Evolutionary conservation across 2,329 filamentous ascomycete genomes (phyloP), one percentile per base, ranked within the genome.

Genomic region (Chaetomium sp.): DNA sequence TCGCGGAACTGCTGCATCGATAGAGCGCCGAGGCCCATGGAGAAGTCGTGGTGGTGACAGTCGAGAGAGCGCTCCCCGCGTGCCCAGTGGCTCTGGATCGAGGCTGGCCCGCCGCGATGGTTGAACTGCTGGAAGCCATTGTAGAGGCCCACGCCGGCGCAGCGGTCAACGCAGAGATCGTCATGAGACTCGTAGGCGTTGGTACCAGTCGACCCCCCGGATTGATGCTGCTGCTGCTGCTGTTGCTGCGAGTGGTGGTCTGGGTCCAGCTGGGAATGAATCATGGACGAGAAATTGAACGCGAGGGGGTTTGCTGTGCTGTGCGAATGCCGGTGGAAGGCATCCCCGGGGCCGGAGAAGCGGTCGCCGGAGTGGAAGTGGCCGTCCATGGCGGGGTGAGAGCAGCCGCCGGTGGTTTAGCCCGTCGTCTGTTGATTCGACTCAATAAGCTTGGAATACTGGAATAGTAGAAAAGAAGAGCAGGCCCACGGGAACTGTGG

Each of bases 71-170:
- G 54, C 8, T 52, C 50, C 36, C 59, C 52, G 27, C 57, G 56
- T 1, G 57, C 6, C 62, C 63, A 64, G 44, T 60, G 56, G 45
- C 48, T 44, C 32, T 59, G 59, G 44, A 61, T 14, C 6, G 53
- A 49, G 37, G 55, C 9, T 14, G 56, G 51, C 35, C 41, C 50
- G 11, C 63, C 57, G 9, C 63, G 59, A 40, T 65, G 63, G 47
- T 62, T 63, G 55, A 62, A 60, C 54, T 61, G 59, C 52, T 64
- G 59, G 47, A 59, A 65, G 61, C 64, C 64, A 48, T 64, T 61
- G 57, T 64, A 63, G 54, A 65, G 56, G n/a, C 63, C 63, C 38
- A 65, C 60, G 9, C 60, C 61, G 52, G 57, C 58, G 61, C 63
- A 65, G 40, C 53, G 54, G 48, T 64, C 62, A 44, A 65, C 51